These are phyloP conservation scores for Stylosanthes scabra DNA, from an alignment of 331 rosid genomes.

Conservation along the genomic window DNA sequence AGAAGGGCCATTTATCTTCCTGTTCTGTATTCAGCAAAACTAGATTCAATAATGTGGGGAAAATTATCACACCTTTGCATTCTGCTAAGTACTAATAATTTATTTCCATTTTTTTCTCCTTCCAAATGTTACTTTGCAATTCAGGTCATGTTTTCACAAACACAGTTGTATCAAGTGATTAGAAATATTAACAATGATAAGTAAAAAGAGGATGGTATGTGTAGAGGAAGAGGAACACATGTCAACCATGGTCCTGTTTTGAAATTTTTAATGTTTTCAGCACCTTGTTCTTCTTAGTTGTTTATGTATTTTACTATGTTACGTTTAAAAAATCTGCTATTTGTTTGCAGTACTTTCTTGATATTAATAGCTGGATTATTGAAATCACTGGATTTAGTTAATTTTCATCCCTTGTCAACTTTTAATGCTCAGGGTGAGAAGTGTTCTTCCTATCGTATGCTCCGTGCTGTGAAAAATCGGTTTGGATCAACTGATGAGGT, in stretches of 20 bases:
- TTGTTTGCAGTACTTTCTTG: constrained; percentile 6
- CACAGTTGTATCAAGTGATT: not conserved
- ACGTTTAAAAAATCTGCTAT: not conserved
- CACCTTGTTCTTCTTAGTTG: not conserved
- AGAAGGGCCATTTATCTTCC: constrained; percentile 1
- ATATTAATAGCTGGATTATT: constrained; percentile 20
- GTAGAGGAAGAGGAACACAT: not conserved
- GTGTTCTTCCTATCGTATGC: constrained; percentile 81
- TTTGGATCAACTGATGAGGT: constrained; percentile 98
- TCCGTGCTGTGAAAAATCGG: constrained; percentile 92
- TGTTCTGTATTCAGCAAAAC: constrained; percentile 34
- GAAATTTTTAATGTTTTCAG: not conserved
- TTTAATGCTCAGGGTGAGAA: constrained; percentile 77
- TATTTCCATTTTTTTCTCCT: not conserved
- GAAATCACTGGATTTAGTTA: constrained; percentile 16
- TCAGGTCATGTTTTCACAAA: constrained; percentile 8
- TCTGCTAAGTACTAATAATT: too few species aligned
- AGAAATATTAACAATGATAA: not conserved
- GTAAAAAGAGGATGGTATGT: constrained; percentile 4
- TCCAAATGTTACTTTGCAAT: constrained; percentile 19
- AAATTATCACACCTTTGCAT: too few species aligned
- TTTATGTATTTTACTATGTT: constrained; percentile 24
- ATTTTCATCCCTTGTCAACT: constrained; percentile 27
- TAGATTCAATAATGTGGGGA: not conserved
- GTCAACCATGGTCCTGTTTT: constrained; percentile 1